phyloP scores from a whole-genome alignment of 305 asterid genomes.

The Withania somnifera region DNA sequence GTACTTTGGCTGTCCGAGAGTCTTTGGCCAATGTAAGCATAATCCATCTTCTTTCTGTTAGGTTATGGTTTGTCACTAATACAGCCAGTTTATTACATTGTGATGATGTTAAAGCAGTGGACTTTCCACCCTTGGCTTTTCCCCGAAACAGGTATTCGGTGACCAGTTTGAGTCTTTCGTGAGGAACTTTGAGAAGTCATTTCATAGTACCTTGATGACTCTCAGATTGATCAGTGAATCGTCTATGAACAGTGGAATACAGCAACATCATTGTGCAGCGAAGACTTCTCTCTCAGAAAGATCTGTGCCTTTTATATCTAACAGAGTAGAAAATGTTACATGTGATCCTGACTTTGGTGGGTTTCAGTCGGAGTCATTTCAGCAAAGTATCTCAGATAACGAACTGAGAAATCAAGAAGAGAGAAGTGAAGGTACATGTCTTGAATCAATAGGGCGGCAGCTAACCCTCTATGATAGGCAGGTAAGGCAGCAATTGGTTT shows the following conservation, averaged over 20 bases:
- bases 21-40: conserved; percentile 28
- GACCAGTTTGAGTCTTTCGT: conserved; percentile 26
- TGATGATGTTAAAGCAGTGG: neutral
- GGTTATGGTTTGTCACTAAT: neutral
- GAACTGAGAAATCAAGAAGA: conserved; percentile 17
- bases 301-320: neutral
- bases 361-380: conserved; percentile 16
- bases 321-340: conserved; percentile 1
- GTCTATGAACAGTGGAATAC: conserved; percentile 23
- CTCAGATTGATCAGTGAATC: conserved; percentile 43
- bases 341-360: conserved; percentile 14
- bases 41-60: neutral
- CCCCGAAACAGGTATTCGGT: conserved; percentile 39
- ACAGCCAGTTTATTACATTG: neutral
- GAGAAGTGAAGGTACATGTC: conserved; percentile 11
- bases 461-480: conserved; percentile 40
- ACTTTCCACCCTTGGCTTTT: conserved; percentile 9
- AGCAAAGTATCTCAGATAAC: conserved; percentile 3
- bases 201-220: conserved; percentile 45
- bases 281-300: conserved; percentile 7
- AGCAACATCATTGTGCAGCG: neutral
- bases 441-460: conserved; percentile 26
- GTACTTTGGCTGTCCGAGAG: conserved; percentile 23
- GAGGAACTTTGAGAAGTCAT: conserved; percentile 34
- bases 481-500: conserved; percentile 28